Percentiles rank a stretch among this genome's conserved stretches.
Conservation (phyloP, 2,329 filamentous ascomycete genomes). For the Beauveria brongniartii region DNA sequence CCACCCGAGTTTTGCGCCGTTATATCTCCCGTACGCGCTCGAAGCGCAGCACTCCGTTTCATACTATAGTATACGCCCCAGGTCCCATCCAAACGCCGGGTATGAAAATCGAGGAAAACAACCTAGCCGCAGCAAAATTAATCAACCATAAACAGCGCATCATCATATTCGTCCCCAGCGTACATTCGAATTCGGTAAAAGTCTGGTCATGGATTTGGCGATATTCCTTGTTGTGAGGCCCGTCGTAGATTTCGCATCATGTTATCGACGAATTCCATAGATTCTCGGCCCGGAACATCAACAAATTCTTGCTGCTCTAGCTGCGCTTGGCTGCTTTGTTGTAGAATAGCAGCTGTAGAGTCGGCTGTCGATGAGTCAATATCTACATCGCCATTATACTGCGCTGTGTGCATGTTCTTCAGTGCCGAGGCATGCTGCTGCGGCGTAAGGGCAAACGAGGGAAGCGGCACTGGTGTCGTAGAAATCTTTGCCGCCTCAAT, state of each 20-base stretch:
- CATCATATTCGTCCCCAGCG: not conserved
- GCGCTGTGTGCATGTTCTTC: not conserved
- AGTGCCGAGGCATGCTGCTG: not conserved
- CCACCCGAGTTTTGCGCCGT: not conserved
- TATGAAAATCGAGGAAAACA: not conserved
- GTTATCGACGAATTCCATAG: conserved; percentile 42
- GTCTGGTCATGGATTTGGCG: not conserved
- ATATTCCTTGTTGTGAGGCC: conserved; percentile 13
- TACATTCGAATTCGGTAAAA: not conserved
- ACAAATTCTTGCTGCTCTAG: conserved; percentile 26
- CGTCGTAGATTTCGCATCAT: conserved; percentile 44
- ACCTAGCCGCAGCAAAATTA: not conserved
- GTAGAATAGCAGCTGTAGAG: not conserved
- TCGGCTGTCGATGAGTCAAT: too few relatives aligned
- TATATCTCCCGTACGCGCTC: not conserved
- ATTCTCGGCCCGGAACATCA: conserved; percentile 35
- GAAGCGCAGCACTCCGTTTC: not conserved
- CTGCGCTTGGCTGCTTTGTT: conserved; percentile 9
- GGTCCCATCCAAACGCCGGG: not conserved
- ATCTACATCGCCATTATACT: not conserved
- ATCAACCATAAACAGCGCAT: not conserved
- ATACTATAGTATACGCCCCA: not conserved
- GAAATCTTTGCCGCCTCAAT: conserved; percentile 14
- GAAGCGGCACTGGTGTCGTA: conserved; percentile 26
- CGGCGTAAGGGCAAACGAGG: conserved; percentile 13